Evolutionary conservation across 805 yeast genomes (phyloP), one percentile per base, ranked within the genome.

Genomic region (Metschnikowia aberdeeniae): DNA sequence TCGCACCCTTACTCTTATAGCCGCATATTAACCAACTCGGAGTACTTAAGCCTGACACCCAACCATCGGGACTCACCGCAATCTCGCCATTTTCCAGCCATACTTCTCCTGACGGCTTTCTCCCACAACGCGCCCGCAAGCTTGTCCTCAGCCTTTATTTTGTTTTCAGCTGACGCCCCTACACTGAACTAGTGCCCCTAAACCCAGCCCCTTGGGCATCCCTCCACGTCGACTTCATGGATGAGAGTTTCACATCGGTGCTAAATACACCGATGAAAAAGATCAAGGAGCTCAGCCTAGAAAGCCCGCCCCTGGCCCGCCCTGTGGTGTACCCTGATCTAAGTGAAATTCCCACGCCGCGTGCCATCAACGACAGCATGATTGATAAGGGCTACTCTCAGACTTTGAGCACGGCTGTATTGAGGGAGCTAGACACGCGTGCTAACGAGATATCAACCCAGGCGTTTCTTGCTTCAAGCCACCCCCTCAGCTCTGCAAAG

Each of bases 191-290:
- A 22, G 26, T 22, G 26, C 27, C 29, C 27, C 9, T n/a, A 31
- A 34, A 22, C 26, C 8, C 26, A 2, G 26, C 26, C 26, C 4
- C 8, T 3, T 22, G 26, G 26, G 26, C 26, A 22, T 22, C 26
- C 8, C 26, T 6, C 26, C 5, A 17, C 32, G 9, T 14, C 27
- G 14, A 12, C 3, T 30, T 35, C 40, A 53, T 53, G 57, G 53
- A 48, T 31, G 54, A 53, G 24, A 36, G 43, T 31, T 48, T 46
- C 29, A 28, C 45, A 19, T 48, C 52, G 39, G 43, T 45, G 40
- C 55, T 71, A 29, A 66, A 56, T 45, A 71, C 76, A 0, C 76
- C 76, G 12, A 70, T 69, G 42, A 70, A 66, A 45, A 64, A 59
- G 51, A 68, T 71, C 43, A 51, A 62, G 36, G 56, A 61, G 27